Percentiles rank a stretch among this genome's conserved stretches.
Conservation (phyloP, 495 filamentous ascomycete species). For the Annulohypoxylon nitens region DNA sequence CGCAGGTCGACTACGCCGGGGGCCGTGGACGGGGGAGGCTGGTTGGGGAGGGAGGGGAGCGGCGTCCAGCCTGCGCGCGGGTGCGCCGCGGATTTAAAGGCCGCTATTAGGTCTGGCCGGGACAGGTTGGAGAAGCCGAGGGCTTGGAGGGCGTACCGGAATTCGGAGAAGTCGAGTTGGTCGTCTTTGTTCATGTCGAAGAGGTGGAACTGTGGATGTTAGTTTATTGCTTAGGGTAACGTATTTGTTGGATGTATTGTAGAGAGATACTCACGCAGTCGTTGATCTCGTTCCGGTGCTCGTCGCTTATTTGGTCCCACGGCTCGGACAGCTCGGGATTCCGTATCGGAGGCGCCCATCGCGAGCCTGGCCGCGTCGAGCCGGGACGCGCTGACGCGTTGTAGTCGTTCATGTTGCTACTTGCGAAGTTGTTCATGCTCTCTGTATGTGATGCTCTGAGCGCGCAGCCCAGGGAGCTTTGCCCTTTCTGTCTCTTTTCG, state of each 20-base stretch:
- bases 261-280: constrained; percentile 80
- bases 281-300: constrained; percentile 89
- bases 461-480: constrained; percentile 21
- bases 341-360: constrained; percentile 51
- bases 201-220: constrained; percentile 80
- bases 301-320: constrained; percentile 72
- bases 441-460: constrained; percentile 28
- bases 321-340: constrained; percentile 54
- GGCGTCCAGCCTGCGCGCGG: constrained; percentile 57
- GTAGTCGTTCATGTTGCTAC: constrained; percentile 50
- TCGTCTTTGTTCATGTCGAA: constrained; percentile 98
- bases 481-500: constrained; percentile 9
- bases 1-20: constrained; percentile 66
- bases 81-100: constrained; percentile 80
- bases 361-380: constrained; percentile 44
- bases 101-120: constrained; percentile 81
- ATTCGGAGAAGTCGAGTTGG: constrained; percentile 95
- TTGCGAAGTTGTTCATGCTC: constrained; percentile 51
- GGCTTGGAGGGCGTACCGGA: constrained; percentile 96
- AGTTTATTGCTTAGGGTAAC: too few species aligned
- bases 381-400: constrained; percentile 47
- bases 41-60: constrained; percentile 61
- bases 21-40: constrained; percentile 45
- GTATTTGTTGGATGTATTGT: too few species aligned
- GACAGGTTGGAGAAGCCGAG: constrained; percentile 87